Evolutionary conservation across 1,284 basidiomycete species (phyloP).

Genomic region (Pisolithus thermaeus): DNA sequence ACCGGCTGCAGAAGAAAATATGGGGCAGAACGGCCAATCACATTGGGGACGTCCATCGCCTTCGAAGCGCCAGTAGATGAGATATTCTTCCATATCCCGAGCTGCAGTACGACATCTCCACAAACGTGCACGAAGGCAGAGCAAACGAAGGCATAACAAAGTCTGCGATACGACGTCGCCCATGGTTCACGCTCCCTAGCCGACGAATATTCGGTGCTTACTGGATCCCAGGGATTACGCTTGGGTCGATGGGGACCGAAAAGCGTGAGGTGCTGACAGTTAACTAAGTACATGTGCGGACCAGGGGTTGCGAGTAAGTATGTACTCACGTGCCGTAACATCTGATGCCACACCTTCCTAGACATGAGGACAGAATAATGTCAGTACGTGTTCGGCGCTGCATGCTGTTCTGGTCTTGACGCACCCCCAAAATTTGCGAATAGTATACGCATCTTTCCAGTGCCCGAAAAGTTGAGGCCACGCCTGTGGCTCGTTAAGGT

Average conservation of each 20-base stretch:
- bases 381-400: background rate
- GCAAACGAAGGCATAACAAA: background rate
- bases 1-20: too few relatives aligned
- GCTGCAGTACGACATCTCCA: background rate
- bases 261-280: background rate
- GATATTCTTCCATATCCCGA: background rate
- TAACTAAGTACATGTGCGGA: too few relatives aligned
- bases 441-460: slow-evolving; percentile 30
- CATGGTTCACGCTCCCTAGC: background rate
- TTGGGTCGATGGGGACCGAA: background rate
- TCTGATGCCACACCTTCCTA: slow-evolving; percentile 32
- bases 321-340: slow-evolving; percentile 19
- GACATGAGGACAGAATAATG: background rate
- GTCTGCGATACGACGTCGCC: background rate
- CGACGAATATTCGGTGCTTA: background rate
- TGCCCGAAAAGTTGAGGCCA: slow-evolving; percentile 31
- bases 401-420: slow-evolving; percentile 2
- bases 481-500: slow-evolving; percentile 20
- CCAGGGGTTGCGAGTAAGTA: background rate
- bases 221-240: background rate
- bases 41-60: background rate
- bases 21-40: too few relatives aligned
- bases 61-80: background rate
- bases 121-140: too few relatives aligned
- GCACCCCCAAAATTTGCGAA: slow-evolving; percentile 34